phyloP scores from a whole-genome alignment of 2,329 filamentous ascomycete genomes.

The Diaporthe aspalathi region DNA sequence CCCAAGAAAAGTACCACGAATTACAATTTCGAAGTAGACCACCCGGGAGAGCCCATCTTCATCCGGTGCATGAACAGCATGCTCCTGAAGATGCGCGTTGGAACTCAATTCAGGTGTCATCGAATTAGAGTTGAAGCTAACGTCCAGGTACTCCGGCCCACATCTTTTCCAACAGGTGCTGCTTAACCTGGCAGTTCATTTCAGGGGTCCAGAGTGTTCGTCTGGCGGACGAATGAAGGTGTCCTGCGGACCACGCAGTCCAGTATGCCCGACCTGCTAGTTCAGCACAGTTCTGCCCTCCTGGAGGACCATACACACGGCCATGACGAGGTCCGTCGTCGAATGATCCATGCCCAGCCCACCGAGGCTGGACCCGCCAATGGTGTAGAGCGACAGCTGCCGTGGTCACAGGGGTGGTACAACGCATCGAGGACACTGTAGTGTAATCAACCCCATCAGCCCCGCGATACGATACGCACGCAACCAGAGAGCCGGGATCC shows the following conservation, averaged over 20 bases:
- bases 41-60: not conserved
- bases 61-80: not conserved
- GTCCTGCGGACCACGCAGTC: not conserved
- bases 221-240: conserved; percentile 12
- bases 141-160: not conserved
- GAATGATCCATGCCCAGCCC: not conserved
- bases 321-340: not conserved
- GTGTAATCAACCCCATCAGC: not conserved
- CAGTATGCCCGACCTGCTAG: not conserved
- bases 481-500: conserved; percentile 32
- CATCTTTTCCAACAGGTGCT: conserved; percentile 6
- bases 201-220: conserved; percentile 10
- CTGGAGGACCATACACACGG: not conserved
- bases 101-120: conserved; percentile 28
- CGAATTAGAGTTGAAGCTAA: conserved; percentile 36
- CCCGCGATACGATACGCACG: conserved; percentile 22
- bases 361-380: not conserved
- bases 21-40: not conserved
- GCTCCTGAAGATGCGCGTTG: conserved; percentile 2
- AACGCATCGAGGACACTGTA: conserved; percentile 2
- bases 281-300: not conserved
- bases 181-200: not conserved
- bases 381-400: not conserved
- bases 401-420: conserved; percentile 13
- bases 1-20: not conserved